These are phyloP conservation scores for Litsea cubeba DNA, from an alignment of 164 flowering plant genomes.

Conservation along the genomic window DNA sequence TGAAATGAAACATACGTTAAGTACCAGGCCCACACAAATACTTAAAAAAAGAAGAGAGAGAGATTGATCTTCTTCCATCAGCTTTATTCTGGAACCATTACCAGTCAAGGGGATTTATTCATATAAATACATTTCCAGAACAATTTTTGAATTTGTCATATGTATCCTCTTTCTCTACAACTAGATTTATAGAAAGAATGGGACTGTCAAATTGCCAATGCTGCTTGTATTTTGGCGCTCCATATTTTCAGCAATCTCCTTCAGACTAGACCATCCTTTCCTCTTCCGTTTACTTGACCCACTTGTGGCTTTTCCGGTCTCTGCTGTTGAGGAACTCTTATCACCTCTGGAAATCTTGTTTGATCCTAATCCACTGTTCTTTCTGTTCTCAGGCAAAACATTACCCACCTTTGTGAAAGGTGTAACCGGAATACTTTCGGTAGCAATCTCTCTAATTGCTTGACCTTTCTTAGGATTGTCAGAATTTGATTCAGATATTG, in stretches of 20 bases:
- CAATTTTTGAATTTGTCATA: background rate
- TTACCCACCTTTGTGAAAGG: slow-evolving; percentile 19
- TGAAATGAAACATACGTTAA: too few relatives aligned
- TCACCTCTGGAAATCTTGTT: background rate
- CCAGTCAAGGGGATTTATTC: too few relatives aligned
- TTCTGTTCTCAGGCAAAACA: slow-evolving; percentile 31
- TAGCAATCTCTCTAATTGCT: slow-evolving; percentile 8
- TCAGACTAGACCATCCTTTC: slow-evolving; percentile 18
- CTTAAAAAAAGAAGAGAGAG: too few relatives aligned
- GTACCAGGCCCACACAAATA: too few relatives aligned
- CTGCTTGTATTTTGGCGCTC: background rate
- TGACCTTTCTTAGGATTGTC: background rate
- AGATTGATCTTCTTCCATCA: too few relatives aligned
- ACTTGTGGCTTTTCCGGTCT: background rate
- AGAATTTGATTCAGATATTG: slow-evolving; percentile 3
- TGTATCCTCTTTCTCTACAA: background rate
- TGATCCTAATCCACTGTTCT: background rate
- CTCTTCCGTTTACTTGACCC: slow-evolving; percentile 14
- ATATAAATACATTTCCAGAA: too few relatives aligned
- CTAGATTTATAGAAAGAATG: slow-evolving; percentile 33
- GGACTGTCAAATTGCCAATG: slow-evolving; percentile 37
- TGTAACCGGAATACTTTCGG: slow-evolving; percentile 27
- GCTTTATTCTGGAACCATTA: too few relatives aligned
- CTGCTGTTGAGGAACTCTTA: slow-evolving; percentile 21
- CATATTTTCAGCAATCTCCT: slow-evolving; percentile 14